phyloP scores from a whole-genome alignment of 108 stramenopile genomes.

The Nitzschia sp. region DNA sequence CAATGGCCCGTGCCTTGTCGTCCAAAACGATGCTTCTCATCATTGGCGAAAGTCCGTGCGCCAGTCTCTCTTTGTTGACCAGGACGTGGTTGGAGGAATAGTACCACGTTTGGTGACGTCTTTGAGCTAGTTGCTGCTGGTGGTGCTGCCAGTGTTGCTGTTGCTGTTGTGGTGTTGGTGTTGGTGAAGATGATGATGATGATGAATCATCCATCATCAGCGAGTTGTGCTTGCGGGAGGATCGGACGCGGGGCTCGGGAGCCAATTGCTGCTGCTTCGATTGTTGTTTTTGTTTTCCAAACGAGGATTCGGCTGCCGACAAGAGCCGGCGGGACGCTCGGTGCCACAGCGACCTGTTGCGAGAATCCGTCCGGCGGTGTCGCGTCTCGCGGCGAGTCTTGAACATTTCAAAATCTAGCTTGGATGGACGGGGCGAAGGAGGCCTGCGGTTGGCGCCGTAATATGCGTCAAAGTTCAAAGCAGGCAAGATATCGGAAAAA shows the following conservation, averaged over 20 bases:
- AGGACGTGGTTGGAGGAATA: slow-evolving; percentile 42
- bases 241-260: neutral
- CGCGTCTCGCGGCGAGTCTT: neutral
- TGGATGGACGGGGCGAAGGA: neutral
- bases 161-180: too few relatives aligned
- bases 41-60: slow-evolving; percentile 22
- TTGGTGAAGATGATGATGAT: too few relatives aligned
- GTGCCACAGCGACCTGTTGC: neutral
- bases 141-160: neutral
- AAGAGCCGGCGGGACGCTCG: neutral
- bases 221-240: slow-evolving; percentile 2
- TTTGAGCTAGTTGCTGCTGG: neutral
- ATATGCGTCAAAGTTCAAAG: too few relatives aligned
- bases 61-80: slow-evolving; percentile 39
- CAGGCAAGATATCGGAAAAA: too few relatives aligned
- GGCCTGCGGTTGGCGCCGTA: neutral
- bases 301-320: neutral
- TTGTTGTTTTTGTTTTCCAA: too few relatives aligned
- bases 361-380: neutral
- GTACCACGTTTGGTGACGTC: slow-evolving; percentile 23
- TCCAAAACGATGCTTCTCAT: slow-evolving; percentile 28
- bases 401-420: neutral
- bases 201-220: neutral
- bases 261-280: neutral
- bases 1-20: slow-evolving; percentile 36